Evolutionary conservation across 2,329 filamentous ascomycete species (phyloP).

Genomic region (Myotisia sp.): DNA sequence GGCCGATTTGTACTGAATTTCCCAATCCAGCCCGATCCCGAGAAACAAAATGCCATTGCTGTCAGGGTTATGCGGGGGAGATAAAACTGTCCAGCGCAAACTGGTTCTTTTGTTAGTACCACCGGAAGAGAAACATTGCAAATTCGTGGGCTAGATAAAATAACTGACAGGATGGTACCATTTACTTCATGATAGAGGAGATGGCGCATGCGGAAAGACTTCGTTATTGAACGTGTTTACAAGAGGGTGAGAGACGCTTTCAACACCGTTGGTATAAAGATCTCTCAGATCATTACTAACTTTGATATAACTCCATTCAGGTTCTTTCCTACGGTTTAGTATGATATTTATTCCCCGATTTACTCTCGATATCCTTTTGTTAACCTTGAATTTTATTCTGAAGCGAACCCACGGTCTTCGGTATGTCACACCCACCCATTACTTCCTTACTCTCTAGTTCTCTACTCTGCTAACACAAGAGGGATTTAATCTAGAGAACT

Average conservation of each 20-base stretch:
- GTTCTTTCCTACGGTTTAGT: slow-evolving; percentile 95
- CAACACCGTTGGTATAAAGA: too few relatives aligned
- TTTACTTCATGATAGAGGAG: slow-evolving; percentile 46
- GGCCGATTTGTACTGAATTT: too few relatives aligned
- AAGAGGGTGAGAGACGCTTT: slow-evolving; percentile 80
- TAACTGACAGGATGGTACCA: background rate
- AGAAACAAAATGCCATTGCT: slow-evolving; percentile 34
- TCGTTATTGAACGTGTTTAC: slow-evolving; percentile 97
- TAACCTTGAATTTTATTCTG: slow-evolving; percentile 6
- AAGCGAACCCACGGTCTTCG: slow-evolving; percentile 85
- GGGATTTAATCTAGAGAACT: slow-evolving; percentile 56
- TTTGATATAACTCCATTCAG: too few relatives aligned
- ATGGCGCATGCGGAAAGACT: slow-evolving; percentile 94
- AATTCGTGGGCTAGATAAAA: background rate
- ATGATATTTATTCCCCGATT: slow-evolving; percentile 22
- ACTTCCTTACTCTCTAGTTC: background rate
- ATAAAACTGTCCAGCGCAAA: slow-evolving; percentile 86
- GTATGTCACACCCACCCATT: slow-evolving; percentile 25
- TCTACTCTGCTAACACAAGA: slow-evolving; percentile 1
- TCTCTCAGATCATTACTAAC: too few relatives aligned
- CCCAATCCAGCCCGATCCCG: too few relatives aligned
- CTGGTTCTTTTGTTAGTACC: slow-evolving; percentile 65
- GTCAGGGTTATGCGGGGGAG: slow-evolving; percentile 48
- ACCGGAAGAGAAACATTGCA: background rate
- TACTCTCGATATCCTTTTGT: slow-evolving; percentile 8